Conservation (phyloP, 164 flowering plant genomes). For the Tetracentron sinense region DNA sequence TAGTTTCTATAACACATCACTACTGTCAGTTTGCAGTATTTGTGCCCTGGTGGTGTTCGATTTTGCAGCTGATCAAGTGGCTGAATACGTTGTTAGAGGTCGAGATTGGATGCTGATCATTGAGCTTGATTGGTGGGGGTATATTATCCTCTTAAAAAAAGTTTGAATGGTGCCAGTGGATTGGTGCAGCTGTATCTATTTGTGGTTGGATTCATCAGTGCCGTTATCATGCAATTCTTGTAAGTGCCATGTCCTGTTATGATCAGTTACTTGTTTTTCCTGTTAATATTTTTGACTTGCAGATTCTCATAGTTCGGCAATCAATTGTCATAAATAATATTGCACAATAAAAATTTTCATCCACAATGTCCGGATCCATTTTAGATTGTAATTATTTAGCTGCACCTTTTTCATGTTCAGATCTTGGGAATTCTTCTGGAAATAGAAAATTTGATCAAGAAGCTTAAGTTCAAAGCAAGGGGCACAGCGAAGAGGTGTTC, state of each 20-base stretch:
- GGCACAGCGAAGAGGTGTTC: too few species aligned
- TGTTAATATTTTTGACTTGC: neutral
- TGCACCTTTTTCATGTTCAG: too few species aligned
- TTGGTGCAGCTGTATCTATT: slow-evolving; percentile 60
- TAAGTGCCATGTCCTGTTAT: slow-evolving; percentile 27
- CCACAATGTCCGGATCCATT: too few species aligned
- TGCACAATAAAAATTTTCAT: too few species aligned
- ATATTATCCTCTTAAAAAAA: slow-evolving; percentile 46
- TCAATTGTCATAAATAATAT: too few species aligned
- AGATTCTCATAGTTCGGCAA: neutral
- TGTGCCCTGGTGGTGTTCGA: slow-evolving; percentile 43
- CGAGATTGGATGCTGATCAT: slow-evolving; percentile 32
- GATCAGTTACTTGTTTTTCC: neutral
- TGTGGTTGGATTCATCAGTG: slow-evolving; percentile 94
- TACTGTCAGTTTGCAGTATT: slow-evolving; percentile 65
- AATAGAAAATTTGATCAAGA: too few species aligned
- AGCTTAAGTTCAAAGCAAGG: too few species aligned
- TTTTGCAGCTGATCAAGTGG: slow-evolving; percentile 30
- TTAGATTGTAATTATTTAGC: too few species aligned
- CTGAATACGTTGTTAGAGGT: slow-evolving; percentile 51
- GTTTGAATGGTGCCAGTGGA: slow-evolving; percentile 66
- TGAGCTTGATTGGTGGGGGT: slow-evolving; percentile 49
- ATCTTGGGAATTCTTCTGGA: too few species aligned
- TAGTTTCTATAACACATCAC: slow-evolving; percentile 86
- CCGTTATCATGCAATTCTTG: slow-evolving; percentile 80